Percentiles rank a stretch among this genome's conserved stretches.
These are phyloP conservation scores for Monosporozyma unispora DNA, from an alignment of 805 yeast genomes.

Conservation along the genomic window DNA sequence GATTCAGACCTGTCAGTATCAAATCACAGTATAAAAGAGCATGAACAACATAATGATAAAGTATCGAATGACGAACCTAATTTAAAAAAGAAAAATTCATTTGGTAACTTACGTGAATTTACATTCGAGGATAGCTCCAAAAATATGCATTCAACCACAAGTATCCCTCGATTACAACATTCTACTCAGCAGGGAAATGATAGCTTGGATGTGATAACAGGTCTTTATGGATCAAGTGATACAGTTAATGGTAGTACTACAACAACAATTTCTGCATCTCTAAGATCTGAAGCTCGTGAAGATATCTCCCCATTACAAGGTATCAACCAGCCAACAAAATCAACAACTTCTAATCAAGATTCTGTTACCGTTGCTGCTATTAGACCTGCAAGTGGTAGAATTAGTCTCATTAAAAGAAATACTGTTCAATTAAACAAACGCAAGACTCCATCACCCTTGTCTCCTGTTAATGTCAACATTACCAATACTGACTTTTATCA, in stretches of 20 bases:
- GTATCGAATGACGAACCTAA: slow-evolving; percentile 6
- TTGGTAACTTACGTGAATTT: slow-evolving; percentile 40
- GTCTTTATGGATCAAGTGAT: neutral
- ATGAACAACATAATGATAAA: neutral
- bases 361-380: slow-evolving; percentile 11
- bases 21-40: neutral
- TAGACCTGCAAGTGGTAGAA: slow-evolving; percentile 28
- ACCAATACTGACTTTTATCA: slow-evolving; percentile 9
- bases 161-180: neutral
- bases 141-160: neutral
- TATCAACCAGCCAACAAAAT: neutral
- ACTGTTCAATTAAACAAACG: slow-evolving; percentile 1
- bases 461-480: neutral
- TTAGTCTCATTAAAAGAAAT: slow-evolving; percentile 19
- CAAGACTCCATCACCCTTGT: neutral
- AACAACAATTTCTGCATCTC: neutral
- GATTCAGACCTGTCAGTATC: slow-evolving; percentile 7
- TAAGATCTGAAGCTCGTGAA: neutral
- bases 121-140: slow-evolving; percentile 24
- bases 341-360: slow-evolving; percentile 3
- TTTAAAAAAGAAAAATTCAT: slow-evolving; percentile 43
- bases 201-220: neutral
- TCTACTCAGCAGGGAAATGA: neutral
- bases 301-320: neutral
- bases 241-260: neutral